Conservation (phyloP, 345 rosid genomes). For the Arabidopsis arenosa region DNA sequence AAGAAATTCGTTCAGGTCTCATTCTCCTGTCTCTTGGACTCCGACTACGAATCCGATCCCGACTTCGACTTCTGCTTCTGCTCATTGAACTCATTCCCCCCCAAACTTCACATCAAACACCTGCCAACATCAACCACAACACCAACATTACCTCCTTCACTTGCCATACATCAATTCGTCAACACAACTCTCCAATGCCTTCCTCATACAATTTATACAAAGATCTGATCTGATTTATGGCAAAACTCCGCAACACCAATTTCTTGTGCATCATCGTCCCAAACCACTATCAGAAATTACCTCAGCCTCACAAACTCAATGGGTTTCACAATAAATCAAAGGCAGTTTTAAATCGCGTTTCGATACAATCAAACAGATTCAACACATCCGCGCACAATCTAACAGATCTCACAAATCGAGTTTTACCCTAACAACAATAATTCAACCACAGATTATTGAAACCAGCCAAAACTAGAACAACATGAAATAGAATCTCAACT, state of each 20-base stretch:
- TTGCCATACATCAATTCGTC: conserved; percentile 27
- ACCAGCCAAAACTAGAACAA: not conserved
- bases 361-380: not conserved
- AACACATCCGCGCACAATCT: not conserved
- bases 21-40: conserved; percentile 91
- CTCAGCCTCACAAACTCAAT: conserved; percentile 11
- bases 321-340: not conserved
- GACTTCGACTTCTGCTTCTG: conserved; percentile 73
- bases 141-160: conserved; percentile 43
- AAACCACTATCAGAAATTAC: not conserved
- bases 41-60: conserved; percentile 80
- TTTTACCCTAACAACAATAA: conserved; percentile 9
- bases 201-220: conserved; percentile 3
- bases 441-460: conserved; percentile 17
- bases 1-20: conserved; percentile 80
- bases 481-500: conserved; percentile 3
- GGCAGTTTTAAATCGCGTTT: not conserved
- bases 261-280: conserved; percentile 24
- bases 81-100: conserved; percentile 52
- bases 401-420: conserved; percentile 29
- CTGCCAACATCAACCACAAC: conserved; percentile 50
- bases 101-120: conserved; percentile 26
- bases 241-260: conserved; percentile 31
- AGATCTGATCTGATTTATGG: conserved; percentile 17
- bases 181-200: conserved; percentile 15